Conservation (phyloP, 2,329 filamentous ascomycete species). For the Fusarium sp. region DNA sequence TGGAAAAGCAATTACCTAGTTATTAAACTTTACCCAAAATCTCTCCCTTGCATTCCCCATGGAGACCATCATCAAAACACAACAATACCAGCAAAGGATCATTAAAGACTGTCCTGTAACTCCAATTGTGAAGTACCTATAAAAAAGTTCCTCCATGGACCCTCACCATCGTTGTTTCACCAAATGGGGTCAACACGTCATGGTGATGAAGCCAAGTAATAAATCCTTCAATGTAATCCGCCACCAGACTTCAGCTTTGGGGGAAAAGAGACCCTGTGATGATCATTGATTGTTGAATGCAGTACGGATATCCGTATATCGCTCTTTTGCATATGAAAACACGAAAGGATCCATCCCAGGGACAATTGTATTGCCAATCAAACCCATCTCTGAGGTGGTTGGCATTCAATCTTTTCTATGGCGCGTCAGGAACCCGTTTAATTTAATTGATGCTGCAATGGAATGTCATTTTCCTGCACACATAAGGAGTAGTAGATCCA, state of each 20-base stretch:
- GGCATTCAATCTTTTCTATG: conserved; percentile 16
- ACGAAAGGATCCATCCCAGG: background rate
- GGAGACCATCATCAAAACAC: conserved; percentile 4
- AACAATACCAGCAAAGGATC: background rate
- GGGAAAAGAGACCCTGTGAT: background rate
- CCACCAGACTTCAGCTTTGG: background rate
- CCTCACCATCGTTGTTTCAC: conserved; percentile 19
- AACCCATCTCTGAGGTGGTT: background rate
- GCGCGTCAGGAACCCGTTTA: conserved; percentile 21
- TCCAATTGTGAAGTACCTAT: background rate
- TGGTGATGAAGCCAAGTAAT: conserved; percentile 34
- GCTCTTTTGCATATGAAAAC: background rate
- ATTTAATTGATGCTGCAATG: conserved; percentile 23
- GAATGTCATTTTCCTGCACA: conserved; percentile 27
- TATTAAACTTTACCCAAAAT: conserved; percentile 10
- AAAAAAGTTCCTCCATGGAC: background rate
- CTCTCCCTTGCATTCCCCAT: conserved; percentile 32
- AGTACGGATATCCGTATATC: background rate
- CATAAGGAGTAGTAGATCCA: background rate
- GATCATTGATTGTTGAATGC: background rate
- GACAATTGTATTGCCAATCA: background rate
- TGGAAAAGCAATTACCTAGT: background rate
- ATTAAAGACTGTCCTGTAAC: background rate
- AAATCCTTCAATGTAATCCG: conserved; percentile 1
- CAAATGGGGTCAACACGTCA: conserved; percentile 25